These are phyloP conservation scores for Xylaria bambusicola DNA, from an alignment of 495 filamentous ascomycete species.

Conservation along the genomic window DNA sequence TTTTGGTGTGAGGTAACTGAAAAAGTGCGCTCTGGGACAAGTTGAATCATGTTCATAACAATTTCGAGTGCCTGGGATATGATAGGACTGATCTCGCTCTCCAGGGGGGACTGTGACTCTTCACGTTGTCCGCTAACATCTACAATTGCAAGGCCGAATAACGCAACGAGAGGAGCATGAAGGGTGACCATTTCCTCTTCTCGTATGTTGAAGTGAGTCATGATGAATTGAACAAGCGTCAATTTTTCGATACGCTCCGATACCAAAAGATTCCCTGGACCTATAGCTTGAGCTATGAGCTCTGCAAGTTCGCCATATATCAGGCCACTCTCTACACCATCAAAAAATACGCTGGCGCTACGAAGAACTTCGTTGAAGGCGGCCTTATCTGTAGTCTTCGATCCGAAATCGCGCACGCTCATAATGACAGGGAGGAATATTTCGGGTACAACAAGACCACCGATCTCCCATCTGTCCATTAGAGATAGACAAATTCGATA, in stretches of 20 bases:
- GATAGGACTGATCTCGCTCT: conserved; percentile 18
- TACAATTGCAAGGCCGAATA: conserved; percentile 67
- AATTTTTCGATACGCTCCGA: conserved; percentile 59
- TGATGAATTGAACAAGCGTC: conserved; percentile 75
- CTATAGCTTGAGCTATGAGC: conserved; percentile 59
- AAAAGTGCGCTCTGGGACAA: conserved; percentile 74
- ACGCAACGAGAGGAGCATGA: conserved; percentile 75
- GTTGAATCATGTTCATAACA: conserved; percentile 56
- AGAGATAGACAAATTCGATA: conserved; percentile 90
- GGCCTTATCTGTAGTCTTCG: conserved; percentile 55
- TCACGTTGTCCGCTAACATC: conserved; percentile 38
- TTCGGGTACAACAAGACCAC: conserved; percentile 79
- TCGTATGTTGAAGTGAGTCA: conserved; percentile 85
- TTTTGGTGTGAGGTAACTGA: conserved; percentile 35
- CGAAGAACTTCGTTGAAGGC: conserved; percentile 84
- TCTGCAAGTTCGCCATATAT: conserved; percentile 83
- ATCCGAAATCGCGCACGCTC: conserved; percentile 72
- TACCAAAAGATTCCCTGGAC: conserved; percentile 39
- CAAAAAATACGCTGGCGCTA: conserved; percentile 94
- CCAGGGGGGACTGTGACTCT: conserved; percentile 9
- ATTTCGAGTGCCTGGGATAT: conserved; percentile 52
- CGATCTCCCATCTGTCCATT: conserved; percentile 98
- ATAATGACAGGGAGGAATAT: conserved; percentile 86
- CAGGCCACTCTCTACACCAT: conserved; percentile 89
- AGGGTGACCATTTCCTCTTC: conserved; percentile 93